Evolutionary conservation across 805 yeast genomes (phyloP).

Genomic region (Pichia cabralensis): DNA sequence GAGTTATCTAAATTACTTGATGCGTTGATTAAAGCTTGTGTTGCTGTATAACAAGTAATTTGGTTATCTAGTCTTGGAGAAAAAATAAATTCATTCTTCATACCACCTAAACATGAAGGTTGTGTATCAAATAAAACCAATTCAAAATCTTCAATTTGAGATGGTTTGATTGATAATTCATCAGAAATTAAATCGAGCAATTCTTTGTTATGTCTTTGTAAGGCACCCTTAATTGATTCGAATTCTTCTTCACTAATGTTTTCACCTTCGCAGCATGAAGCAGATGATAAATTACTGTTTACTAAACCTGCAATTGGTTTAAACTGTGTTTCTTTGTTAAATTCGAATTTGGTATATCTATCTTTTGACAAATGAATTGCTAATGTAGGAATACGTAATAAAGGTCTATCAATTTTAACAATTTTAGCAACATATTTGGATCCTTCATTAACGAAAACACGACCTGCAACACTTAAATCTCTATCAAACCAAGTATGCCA

Average conservation of each 20-base stretch:
- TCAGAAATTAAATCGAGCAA: constrained; percentile 59
- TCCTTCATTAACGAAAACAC: constrained; percentile 56
- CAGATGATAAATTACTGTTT: constrained; percentile 6
- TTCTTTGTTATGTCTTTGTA: constrained; percentile 69
- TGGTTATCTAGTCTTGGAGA: constrained; percentile 88
- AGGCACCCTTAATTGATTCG: constrained; percentile 51
- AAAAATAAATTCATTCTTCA: constrained; percentile 82
- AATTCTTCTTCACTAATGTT: constrained; percentile 45
- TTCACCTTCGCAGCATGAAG: constrained; percentile 44
- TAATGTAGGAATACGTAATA: constrained; percentile 85
- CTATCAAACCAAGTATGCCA: constrained; percentile 98
- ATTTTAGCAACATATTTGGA: constrained; percentile 53
- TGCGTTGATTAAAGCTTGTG: constrained; percentile 54
- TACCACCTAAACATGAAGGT: constrained; percentile 74
- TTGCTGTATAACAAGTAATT: constrained; percentile 76
- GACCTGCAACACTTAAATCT: constrained; percentile 83
- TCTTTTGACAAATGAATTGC: constrained; percentile 86
- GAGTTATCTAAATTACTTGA: constrained; percentile 30
- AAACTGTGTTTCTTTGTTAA: constrained; percentile 80
- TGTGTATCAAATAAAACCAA: constrained; percentile 79
- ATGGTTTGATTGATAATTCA: constrained; percentile 43
- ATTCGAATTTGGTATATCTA: constrained; percentile 69
- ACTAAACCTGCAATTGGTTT: constrained; percentile 72
- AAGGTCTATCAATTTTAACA: constrained; percentile 72
- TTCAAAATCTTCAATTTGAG: constrained; percentile 81